These are phyloP conservation scores for Aspergillus udagawae DNA, from an alignment of 2,329 filamentous ascomycete genomes.

Conservation along the genomic window DNA sequence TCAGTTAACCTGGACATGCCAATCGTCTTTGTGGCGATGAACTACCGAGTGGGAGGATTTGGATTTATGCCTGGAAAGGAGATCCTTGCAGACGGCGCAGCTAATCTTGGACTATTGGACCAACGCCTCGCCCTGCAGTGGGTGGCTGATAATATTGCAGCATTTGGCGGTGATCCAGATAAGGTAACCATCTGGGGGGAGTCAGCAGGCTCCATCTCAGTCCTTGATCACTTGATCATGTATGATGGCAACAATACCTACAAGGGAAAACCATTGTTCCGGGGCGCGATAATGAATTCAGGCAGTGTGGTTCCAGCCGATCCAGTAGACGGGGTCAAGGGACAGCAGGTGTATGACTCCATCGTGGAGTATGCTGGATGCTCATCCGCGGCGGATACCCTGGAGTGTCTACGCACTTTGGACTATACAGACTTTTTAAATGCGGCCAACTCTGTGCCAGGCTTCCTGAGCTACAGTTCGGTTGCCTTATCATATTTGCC, in stretches of 20 bases:
- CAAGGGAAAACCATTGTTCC: conserved; percentile 71
- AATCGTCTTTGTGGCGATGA: conserved; percentile 71
- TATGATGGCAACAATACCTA: conserved; percentile 70
- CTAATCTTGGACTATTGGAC: conserved; percentile 70
- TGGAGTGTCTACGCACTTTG: conserved; percentile 47
- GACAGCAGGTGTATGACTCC: conserved; percentile 52
- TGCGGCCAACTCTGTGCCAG: conserved; percentile 67
- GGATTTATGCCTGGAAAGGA: conserved; percentile 70
- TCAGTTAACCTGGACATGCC: conserved; percentile 54
- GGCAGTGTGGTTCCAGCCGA: conserved; percentile 61
- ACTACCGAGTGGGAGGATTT: conserved; percentile 72
- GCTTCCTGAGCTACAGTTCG: conserved; percentile 62
- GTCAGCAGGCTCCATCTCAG: conserved; percentile 67
- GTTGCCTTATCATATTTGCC: conserved; percentile 71
- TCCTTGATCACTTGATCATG: conserved; percentile 70
- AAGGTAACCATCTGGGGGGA: conserved; percentile 80
- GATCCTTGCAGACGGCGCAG: conserved; percentile 61
- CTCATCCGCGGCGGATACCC: conserved; percentile 36
- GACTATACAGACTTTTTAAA: conserved; percentile 51
- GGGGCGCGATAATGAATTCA: conserved; percentile 73
- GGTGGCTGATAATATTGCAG: conserved; percentile 71
- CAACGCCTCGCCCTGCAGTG: conserved; percentile 70
- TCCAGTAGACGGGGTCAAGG: conserved; percentile 62
- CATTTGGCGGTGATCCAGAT: conserved; percentile 72
- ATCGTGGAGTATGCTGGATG: conserved; percentile 48